Evolutionary conservation across 192 early-diverging fungal genomes (phyloP), one percentile per base, ranked within the genome.

Genomic region (Umbelopsis vinacea): DNA sequence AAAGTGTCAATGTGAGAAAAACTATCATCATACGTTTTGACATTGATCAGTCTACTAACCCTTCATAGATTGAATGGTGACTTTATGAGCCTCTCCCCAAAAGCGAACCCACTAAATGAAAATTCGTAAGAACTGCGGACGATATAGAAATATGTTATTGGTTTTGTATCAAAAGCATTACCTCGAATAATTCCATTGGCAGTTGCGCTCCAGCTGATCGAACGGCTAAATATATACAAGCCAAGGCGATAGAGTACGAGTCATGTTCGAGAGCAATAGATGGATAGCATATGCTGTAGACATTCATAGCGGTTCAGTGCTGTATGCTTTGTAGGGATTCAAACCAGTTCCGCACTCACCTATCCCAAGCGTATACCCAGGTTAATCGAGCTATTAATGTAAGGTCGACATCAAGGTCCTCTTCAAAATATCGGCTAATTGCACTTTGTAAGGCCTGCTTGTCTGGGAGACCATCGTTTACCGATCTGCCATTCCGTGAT

Each of bases 331-430:
- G 19, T 73, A 21, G 47, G n/a, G 7, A 33, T 33, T 23, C 52
- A 55, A 23, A 9, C 6, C 15, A 54, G 21, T 54, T 22, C 2
- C 8, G 5, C 14, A 52, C 33, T 23, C 68, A 79, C 77, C 73
- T 80, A 67, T 80, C 78, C 78, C 78, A 80, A 10, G 72, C 52
- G 45, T 71, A 80, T 33, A 76, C 68, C 78, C 78, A 80, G 5
- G 74, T 48, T 21, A 80, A 24, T 11, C 74, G 68, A 15, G 78
- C 78, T 21, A 80, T 55, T 6, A 66, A 50, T 12, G 70, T 71
- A n/a, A 80, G 66, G 17, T 80, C 73, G 23, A 71, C 68, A 19
- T 75, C 71, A 48, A 77, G 68, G 35, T 77, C 71, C 72, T 46
- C 71, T 73, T 46, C 19, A 21, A 50, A 53, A 52, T 53, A 68